Evolutionary conservation across 305 asterid genomes (phyloP), one percentile per base, ranked within the genome.

Genomic region (Plantago coronopus): DNA sequence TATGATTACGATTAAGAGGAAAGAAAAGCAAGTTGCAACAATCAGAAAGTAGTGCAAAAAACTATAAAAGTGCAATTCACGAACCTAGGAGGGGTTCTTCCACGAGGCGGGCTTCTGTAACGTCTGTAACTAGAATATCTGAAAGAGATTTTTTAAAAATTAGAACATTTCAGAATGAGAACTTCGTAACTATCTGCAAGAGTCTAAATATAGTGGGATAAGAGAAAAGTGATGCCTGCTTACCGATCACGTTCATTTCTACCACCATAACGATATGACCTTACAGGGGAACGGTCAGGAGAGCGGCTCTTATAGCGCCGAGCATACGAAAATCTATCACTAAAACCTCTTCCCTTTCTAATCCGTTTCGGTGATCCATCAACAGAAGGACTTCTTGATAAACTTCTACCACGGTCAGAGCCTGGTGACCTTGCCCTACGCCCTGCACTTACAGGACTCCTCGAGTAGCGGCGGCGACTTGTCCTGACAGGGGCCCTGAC

Each of bases 261-360:
- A 58, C 88, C 88, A 23, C 87, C 93, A 73, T 82, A 86, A 19
- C 95, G 91, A 59, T 82, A 77, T n/a, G 95, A 72, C 74, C 98
- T 80, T 16, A 84, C 69, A 42, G 98, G 95, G 47, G 96, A 88
- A 25, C 95, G 85, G 56, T 82, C 93, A 10, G 93, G 95, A 50
- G 97, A 83, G 58, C 94, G 97, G 56, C 97, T 93, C 60, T 95
- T 71, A 70, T 84, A 93, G 54, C 91, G 85, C 18, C 95, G 81
- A 1, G 79, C 97, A 57, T 69, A 94, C 7, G 97, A 77, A 73
- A 69, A 94, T 11, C 90, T 83, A 50, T 94, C 97, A 69, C 97
- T 94, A 51, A 94, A 94, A 21, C 99, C 99, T 77, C 99, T 78
- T 23, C 99, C 99, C 74, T 96, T 82, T 69, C 97, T 79, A 48